phyloP scores from a whole-genome alignment of 179 eudicot genomes.

The Spergularia azorica region DNA sequence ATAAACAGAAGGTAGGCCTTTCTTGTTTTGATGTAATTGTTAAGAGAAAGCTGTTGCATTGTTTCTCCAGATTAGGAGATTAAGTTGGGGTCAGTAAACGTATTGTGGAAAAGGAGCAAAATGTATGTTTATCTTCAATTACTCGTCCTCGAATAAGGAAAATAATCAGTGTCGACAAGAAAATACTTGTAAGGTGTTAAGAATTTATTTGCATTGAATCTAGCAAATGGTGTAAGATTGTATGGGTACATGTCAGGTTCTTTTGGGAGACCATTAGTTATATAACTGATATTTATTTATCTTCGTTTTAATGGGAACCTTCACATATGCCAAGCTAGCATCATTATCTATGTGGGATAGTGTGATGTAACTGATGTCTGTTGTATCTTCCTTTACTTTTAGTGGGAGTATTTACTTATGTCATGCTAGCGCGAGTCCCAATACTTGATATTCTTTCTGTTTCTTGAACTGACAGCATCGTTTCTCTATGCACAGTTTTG shows the following conservation, averaged over 20 bases:
- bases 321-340: not conserved
- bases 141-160: not conserved
- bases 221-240: not conserved
- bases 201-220: not conserved
- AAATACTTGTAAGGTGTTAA: not conserved
- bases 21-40: not conserved
- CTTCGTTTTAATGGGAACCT: too few relatives aligned
- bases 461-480: conserved; percentile 1
- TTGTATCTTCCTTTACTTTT: not conserved
- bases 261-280: not conserved
- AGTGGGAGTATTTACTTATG: not conserved
- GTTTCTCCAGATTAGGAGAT: not conserved
- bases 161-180: not conserved
- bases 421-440: not conserved
- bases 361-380: not conserved
- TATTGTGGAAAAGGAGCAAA: not conserved
- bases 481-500: conserved; percentile 52
- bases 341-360: not conserved
- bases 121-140: not conserved
- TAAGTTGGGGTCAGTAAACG: not conserved
- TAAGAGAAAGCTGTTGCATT: not conserved
- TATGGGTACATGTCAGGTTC: not conserved
- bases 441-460: conserved; percentile 15
- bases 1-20: conserved; percentile 65
- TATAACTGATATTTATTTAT: too few relatives aligned